Evolutionary conservation across 331 rosid species (phyloP), one percentile per base, ranked within the genome.

Genomic region (Rhamnella rubrinervis): DNA sequence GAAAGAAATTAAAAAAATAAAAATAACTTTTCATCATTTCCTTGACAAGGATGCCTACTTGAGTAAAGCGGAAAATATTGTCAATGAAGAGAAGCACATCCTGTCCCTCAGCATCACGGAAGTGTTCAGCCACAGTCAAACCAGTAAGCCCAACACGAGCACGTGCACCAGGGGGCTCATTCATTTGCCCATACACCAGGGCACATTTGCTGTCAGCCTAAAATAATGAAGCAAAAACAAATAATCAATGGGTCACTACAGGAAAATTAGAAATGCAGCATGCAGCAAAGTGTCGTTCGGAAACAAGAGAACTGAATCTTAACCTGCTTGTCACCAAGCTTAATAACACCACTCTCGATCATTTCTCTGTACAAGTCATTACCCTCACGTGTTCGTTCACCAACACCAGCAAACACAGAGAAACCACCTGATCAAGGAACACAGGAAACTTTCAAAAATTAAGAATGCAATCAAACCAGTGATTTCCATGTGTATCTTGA

Each of bases 121-220:
- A 95, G 67, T 95, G 97, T 67, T 95, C 99, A 12, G 99, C 99
- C 17, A 95, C 97, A 47, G 99, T 95, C 40, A 95, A 84, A 13
- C 99, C 97, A 75, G 99, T 95, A 73, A 95, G 87, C 66, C 99
- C 99, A 82, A 95, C 99, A 77, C 99, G 99, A 73, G 99, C 99
- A 84, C 99, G 97, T 11, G 99, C 99, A 91, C 99, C 99, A 1
- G 99, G 97, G 71, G 99, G 96, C 85, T 95, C 97, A 12, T 95
- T 95, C 99, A 95, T 95, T 86, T 95, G 99, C 73, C 99, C 99
- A 6, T 91, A 95, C 59, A 95, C 99, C 41, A 95, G 95, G 63
- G 99, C 99, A 78, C 99, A 95, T 67, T 95, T 95, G 87, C 99
- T 95, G 1, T 95, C 99, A 61, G 87, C 80, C 98, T 95, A 83